Evolutionary conservation across 345 rosid species (phyloP).

Genomic region (Firmiana major): DNA sequence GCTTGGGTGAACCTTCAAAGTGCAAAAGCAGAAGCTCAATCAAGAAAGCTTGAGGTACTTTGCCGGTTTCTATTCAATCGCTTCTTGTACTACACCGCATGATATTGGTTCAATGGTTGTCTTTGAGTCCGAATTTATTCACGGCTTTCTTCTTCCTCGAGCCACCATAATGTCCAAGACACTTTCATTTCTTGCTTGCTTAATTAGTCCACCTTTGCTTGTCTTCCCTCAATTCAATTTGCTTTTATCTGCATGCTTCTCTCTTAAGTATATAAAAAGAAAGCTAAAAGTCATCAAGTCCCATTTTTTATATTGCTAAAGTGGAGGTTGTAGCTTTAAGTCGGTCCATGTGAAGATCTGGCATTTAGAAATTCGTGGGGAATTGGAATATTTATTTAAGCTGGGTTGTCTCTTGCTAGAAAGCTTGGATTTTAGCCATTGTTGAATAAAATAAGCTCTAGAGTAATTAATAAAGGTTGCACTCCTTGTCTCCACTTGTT

Average conservation of each 20-base stretch:
- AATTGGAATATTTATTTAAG: constrained; percentile 25
- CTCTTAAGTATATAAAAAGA: not conserved
- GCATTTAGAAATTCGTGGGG: constrained; percentile 28
- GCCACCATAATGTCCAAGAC: constrained; percentile 42
- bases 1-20: constrained; percentile 93
- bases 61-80: not conserved
- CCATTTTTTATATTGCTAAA: constrained; percentile 22
- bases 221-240: constrained; percentile 15
- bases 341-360: constrained; percentile 41
- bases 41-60: constrained; percentile 82
- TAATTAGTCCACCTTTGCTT: constrained; percentile 51
- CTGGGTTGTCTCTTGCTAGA: constrained; percentile 25
- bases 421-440: constrained; percentile 23
- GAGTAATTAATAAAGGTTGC: not conserved
- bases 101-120: not conserved
- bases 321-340: constrained; percentile 28
- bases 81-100: not conserved
- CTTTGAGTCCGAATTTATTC: constrained; percentile 3
- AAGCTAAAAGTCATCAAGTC: constrained; percentile 36
- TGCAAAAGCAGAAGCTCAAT: constrained; percentile 97
- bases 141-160: constrained; percentile 39
- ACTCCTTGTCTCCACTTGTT: not conserved
- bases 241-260: constrained; percentile 16
- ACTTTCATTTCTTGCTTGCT: constrained; percentile 24
- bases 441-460: constrained; percentile 22